Percentiles rank a stretch among this genome's conserved stretches.
Conservation (phyloP, 345 rosid genomes). For the Trapa bicornis region DNA sequence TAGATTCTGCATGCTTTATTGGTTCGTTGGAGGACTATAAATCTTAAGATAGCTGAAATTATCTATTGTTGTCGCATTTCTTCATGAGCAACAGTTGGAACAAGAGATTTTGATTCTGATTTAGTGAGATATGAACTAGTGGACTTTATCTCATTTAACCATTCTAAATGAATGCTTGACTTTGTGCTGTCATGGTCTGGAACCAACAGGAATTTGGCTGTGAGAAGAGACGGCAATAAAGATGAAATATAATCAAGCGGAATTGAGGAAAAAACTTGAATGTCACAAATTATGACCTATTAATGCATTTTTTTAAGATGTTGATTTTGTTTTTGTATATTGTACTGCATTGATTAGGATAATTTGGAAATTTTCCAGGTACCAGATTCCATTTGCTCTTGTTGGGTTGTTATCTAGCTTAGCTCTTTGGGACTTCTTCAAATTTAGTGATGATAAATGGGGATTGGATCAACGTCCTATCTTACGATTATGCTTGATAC, state of each 20-base stretch:
- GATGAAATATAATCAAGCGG: background rate
- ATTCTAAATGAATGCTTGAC: background rate
- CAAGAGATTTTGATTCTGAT: background rate
- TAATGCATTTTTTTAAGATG: no score
- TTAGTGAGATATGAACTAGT: background rate
- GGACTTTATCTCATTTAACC: no score
- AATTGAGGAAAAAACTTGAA: background rate
- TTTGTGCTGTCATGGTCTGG: background rate
- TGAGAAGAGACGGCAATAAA: background rate
- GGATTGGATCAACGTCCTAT: conserved; percentile 49
- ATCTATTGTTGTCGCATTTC: no score
- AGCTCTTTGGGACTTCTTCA: conserved; percentile 82
- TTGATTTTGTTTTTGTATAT: background rate
- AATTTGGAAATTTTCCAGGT: conserved; percentile 30
- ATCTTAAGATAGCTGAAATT: no score
- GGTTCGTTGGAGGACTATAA: no score
- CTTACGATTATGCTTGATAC: conserved; percentile 36
- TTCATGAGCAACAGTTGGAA: no score
- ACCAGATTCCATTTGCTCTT: conserved; percentile 90
- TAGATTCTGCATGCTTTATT: no score
- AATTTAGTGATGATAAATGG: conserved; percentile 56
- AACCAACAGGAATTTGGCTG: background rate
- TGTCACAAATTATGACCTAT: no score
- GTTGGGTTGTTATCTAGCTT: conserved; percentile 59
- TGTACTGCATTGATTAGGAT: background rate